Base-by-base conservation (phyloP, 345 rosid species). In the Viola odorata region DNA sequence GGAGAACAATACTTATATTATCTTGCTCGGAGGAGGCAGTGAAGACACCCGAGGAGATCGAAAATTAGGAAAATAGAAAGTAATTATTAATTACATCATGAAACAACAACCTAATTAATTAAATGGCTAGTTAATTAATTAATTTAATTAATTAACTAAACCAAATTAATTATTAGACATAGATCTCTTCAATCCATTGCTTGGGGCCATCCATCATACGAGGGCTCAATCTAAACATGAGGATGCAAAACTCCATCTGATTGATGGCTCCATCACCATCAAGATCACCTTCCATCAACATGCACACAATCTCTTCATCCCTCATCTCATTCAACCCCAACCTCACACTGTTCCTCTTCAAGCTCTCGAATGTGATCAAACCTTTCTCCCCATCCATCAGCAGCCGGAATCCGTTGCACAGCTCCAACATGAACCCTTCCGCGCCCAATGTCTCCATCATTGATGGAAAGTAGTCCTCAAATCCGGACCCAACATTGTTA, bases 201-300 rank as follows among this genome's bases (percentile, higher is more conserved):
- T 65, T 69, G 17, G 81, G 65, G 42, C 77, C 75, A 53, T 78
- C 76, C 82, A 78, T 58, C 37, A 82, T 49, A 8, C 77, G 78
- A 7, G 91, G 87, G 56, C 87, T 85, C 70, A 85, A 58, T 71
- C 84, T 80, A 41, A 82, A 69, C 91, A 85, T 85, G 42, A 85
- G 84, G 60, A 85, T 69, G 32, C 91, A 85, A 53, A 85, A 85
- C 64, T 85, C 91, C 80, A 82, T 65, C 73, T 78, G 91, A 63
- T 74, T 80, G 13, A 85, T 74, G 16, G 82, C 86, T 0, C 91
- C 91, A 62, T 85, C 91, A 6, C 91, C 87, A 44, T 85, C 91
- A 64, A 80, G 57, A 63, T 85, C 91, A 10, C 85, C 91, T 58
- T 82, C 87, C 37, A 72, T 77, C 66, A 85, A 44, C 91, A 85